A percentile compares a stretch with the other conserved stretches of the same genome.
phyloP scores from a whole-genome alignment of 768 basidiomycete genomes.

The Suillus lakei region DNA sequence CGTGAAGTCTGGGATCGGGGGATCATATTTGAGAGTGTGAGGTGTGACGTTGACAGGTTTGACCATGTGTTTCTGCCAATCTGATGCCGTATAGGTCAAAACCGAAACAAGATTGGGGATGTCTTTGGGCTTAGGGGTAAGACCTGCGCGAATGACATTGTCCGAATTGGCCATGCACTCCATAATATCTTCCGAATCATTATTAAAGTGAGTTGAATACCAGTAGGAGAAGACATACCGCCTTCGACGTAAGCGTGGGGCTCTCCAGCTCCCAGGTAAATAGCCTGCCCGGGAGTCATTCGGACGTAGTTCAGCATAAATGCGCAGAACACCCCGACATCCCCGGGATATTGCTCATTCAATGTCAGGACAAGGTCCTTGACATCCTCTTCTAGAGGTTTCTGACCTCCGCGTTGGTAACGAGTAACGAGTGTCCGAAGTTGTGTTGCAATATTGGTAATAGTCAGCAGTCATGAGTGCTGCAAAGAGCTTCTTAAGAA shows the following conservation, averaged over 20 bases:
- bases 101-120: conserved; percentile 87
- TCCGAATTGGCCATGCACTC: conserved; percentile 99
- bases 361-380: conserved; percentile 66
- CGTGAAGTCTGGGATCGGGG: conserved; percentile 92
- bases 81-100: conserved; percentile 82
- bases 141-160: conserved; percentile 97
- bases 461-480: conserved; percentile 84
- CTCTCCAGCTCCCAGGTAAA: conserved; percentile 94
- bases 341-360: conserved; percentile 82
- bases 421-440: conserved; percentile 63
- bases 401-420: conserved; percentile 53
- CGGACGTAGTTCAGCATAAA: conserved; percentile 88
- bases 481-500: conserved; percentile 77
- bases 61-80: conserved; percentile 73
- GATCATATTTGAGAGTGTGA: conserved; percentile 73
- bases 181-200: conserved; percentile 74
- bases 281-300: conserved; percentile 83
- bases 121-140: conserved; percentile 96
- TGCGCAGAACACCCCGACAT: conserved; percentile 92
- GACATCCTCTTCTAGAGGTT: conserved; percentile 49
- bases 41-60: conserved; percentile 43
- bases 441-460: conserved; percentile 52
- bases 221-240: conserved; percentile 52
- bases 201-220: not conserved
- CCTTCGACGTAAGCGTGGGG: conserved; percentile 97